A percentile compares a stretch with the other conserved stretches of the same genome.
Evolutionary conservation across 2,329 filamentous ascomycete genomes (phyloP).

Genomic region (Myrmaecium sp.): DNA sequence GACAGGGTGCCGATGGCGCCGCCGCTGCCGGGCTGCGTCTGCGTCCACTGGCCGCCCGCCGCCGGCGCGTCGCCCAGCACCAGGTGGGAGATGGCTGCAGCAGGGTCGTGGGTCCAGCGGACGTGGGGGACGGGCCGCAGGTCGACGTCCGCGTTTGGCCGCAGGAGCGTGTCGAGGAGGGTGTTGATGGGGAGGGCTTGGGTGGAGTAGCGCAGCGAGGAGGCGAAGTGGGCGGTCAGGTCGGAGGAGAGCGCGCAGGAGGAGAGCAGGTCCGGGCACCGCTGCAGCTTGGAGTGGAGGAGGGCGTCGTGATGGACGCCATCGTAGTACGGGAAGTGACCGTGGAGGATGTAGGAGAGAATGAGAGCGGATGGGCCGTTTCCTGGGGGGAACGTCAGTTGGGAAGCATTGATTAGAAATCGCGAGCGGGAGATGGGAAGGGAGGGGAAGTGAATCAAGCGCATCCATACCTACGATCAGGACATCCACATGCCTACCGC

Average conservation of each 20-base stretch:
- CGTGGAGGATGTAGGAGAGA: conserved; percentile 45
- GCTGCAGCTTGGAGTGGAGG: conserved; percentile 37
- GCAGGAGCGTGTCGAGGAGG: conserved; percentile 40
- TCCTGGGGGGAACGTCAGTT: too few species aligned
- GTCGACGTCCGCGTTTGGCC: conserved; percentile 42
- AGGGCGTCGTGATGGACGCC: conserved; percentile 39
- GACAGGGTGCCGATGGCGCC: conserved; percentile 42
- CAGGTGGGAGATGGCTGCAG: conserved; percentile 34
- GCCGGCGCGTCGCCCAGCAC: conserved; percentile 34
- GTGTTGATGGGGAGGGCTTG: conserved; percentile 44
- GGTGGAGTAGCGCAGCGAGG: conserved; percentile 42
- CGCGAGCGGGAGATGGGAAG: too few species aligned
- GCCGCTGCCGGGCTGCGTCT: conserved; percentile 33
- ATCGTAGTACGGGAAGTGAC: conserved; percentile 40
- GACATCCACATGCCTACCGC: too few species aligned
- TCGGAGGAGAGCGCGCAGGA: conserved; percentile 30
- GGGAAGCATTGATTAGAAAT: too few species aligned
- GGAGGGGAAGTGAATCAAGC: too few species aligned
- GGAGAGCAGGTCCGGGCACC: conserved; percentile 29
- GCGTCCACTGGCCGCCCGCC: conserved; percentile 43
- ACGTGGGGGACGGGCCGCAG: conserved; percentile 34
- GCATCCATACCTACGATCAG: too few species aligned
- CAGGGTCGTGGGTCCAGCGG: conserved; percentile 35
- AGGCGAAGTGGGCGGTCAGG: conserved; percentile 41
- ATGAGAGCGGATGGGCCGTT: conserved; percentile 46